Evolutionary conservation across 768 basidiomycete species (phyloP).

Genomic region (Lactarius tabidus): DNA sequence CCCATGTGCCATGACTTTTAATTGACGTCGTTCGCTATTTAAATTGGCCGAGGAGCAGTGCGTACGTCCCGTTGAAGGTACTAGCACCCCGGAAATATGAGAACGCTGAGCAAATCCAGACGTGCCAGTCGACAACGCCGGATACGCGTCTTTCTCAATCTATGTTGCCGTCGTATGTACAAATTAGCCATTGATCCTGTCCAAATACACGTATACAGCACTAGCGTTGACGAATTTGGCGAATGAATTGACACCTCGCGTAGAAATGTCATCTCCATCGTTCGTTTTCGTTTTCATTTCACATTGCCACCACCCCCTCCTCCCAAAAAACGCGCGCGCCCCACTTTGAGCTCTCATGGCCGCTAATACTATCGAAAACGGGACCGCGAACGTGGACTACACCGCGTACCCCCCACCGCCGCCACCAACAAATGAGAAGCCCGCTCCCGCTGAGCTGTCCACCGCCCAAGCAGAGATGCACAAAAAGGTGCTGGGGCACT

Average conservation of each 20-base stretch:
- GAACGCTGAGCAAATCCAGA: no score
- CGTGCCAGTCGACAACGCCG: no score
- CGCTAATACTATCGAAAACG: slow-evolving; percentile 7
- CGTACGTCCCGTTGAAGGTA: no score
- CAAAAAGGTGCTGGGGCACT: slow-evolving; percentile 55
- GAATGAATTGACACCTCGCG: neutral
- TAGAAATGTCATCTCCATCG: neutral
- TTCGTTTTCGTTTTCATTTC: neutral
- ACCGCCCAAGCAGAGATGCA: slow-evolving; percentile 47
- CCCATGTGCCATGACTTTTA: no score
- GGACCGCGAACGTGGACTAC: slow-evolving; percentile 11
- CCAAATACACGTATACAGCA: neutral
- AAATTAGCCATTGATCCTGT: neutral
- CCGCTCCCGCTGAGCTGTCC: slow-evolving; percentile 33
- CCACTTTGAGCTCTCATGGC: neutral
- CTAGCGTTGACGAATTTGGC: neutral
- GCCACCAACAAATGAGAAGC: slow-evolving; percentile 4
- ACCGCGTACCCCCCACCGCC: slow-evolving; percentile 15
- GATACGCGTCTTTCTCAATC: no score
- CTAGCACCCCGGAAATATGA: no score
- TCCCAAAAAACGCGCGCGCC: neutral
- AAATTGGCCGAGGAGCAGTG: no score
- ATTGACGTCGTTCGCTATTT: no score
- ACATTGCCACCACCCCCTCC: neutral
- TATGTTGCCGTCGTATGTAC: no score